These are phyloP conservation scores for Senna siamea DNA, from an alignment of 306 rosid genomes.

Conservation along the genomic window DNA sequence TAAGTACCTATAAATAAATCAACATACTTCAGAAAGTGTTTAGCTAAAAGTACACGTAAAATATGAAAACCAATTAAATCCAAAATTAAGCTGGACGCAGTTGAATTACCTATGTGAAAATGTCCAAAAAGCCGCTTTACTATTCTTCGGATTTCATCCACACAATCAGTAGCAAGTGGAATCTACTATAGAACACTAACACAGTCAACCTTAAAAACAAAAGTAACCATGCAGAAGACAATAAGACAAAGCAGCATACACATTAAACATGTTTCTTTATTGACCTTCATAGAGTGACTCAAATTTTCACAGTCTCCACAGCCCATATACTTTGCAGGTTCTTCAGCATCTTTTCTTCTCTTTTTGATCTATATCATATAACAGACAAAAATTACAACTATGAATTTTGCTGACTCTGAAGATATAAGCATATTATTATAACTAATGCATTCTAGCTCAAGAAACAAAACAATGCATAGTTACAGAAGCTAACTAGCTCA, in stretches of 20 bases:
- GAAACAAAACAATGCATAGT: constrained; percentile 33
- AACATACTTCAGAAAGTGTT: not conserved
- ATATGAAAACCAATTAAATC: constrained; percentile 21
- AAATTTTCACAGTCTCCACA: constrained; percentile 94
- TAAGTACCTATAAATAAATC: constrained; percentile 15
- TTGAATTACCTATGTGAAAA: constrained; percentile 67
- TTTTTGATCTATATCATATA: constrained; percentile 67
- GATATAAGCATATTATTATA: constrained; percentile 28
- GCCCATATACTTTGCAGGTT: constrained; percentile 93
- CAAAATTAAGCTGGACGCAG: constrained; percentile 14
- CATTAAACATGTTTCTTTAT: constrained; percentile 32
- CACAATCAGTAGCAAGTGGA: constrained; percentile 85
- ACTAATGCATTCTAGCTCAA: constrained; percentile 12
- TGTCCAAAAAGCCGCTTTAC: constrained; percentile 74
- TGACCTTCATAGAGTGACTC: constrained; percentile 89
- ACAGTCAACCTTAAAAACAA: constrained; percentile 38
- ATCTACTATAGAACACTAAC: constrained; percentile 52
- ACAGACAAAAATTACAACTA: constrained; percentile 18
- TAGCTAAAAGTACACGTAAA: constrained; percentile 23
- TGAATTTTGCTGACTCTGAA: constrained; percentile 24
- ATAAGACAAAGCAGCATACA: constrained; percentile 13
- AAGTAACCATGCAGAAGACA: constrained; percentile 23
- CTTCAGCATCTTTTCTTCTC: constrained; percentile 79
- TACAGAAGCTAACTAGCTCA: constrained; percentile 23
- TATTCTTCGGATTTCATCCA: constrained; percentile 84